Evolutionary conservation across 331 rosid species (phyloP), one percentile per base, ranked within the genome.

Genomic region (Cydonia oblonga): DNA sequence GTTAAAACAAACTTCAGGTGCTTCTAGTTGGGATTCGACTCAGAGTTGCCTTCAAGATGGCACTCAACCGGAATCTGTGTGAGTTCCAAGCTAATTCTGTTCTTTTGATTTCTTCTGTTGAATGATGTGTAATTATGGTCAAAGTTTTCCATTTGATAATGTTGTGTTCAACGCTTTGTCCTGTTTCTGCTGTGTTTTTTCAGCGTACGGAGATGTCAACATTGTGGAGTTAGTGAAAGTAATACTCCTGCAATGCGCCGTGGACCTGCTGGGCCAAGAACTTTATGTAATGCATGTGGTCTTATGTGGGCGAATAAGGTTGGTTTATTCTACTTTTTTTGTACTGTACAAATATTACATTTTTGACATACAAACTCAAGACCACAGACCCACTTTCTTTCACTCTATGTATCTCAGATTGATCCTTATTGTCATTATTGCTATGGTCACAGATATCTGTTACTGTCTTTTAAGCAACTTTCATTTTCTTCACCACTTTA

Each of bases 271-370:
- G 98, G 98, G 54, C 96, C 97, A 40, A 89, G 98, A 83, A 91
- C 98, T 64, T 81, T 91, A 66, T 93, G 98, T 71, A 93, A 93
- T 81, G 98, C 98, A 3, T 93, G 98, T 6, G 98, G 97, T 78
- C 96, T 93, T 76, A 93, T 91, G 98, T 93, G 98, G 98, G 98
- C 97, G 28, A 93, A 91, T 81, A 93, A 93, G 97, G 97, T 91
- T 71, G 64, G 79, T 85, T 66, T 72, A 62, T 76, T 66, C 20
- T 76, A 29, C 79, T 69, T 76, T 75, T 58, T 19, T 9, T 56
- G 32, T 56, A 44, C n/a, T 33, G 51, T 69, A 69, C 32, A 57
- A 26, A 7, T 60, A 24, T 25, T 60, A 60, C 15, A 24, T 15
- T 60, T 26, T 32, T 23, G 54, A 56, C 15, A 22, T 16, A n/a